A percentile compares a stretch with the other conserved stretches of the same genome.
Conservation (phyloP, 805 yeast genomes). For the Vanderwaltozyma polyspora region DNA sequence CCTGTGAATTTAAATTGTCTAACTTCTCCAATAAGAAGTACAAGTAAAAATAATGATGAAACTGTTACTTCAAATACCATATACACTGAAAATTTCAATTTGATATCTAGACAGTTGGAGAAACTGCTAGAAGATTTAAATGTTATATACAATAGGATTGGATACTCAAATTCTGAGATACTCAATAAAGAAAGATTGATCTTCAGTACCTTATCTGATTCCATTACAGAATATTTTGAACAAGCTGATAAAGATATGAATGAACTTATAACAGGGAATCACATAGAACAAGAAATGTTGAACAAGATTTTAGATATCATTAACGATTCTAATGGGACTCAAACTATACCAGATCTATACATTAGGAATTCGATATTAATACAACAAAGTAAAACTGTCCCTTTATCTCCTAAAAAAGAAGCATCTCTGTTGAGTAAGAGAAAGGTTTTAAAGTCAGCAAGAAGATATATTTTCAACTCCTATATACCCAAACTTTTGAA, state of each 20-base stretch:
- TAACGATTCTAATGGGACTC: constrained; percentile 29
- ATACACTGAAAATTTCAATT: constrained; percentile 23
- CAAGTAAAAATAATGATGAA: not conserved
- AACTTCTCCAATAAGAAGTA: constrained; percentile 8
- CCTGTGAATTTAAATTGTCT: constrained; percentile 7
- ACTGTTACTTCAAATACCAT: not conserved
- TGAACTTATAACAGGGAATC: constrained; percentile 22
- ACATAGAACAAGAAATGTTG: constrained; percentile 17
- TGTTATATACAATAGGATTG: constrained; percentile 40
- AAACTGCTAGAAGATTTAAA: constrained; percentile 32
- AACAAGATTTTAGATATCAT: constrained; percentile 25
- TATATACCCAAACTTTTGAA: constrained; percentile 23
- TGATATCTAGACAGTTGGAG: constrained; percentile 24
- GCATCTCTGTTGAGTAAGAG: constrained; percentile 27
- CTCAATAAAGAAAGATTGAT: constrained; percentile 38
- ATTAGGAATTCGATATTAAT: constrained; percentile 28
- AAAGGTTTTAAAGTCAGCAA: constrained; percentile 24
- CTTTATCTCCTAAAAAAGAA: constrained; percentile 26
- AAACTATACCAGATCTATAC: constrained; percentile 33
- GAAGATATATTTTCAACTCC: constrained; percentile 22
- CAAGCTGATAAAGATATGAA: constrained; percentile 30
- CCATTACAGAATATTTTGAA: constrained; percentile 33
- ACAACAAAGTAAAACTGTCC: constrained; percentile 14
- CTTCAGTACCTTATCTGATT: constrained; percentile 38
- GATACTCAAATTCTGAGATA: constrained; percentile 42